Evolutionary conservation across 2,329 filamentous ascomycete species (phyloP), one percentile per base, ranked within the genome.

Genomic region (Fragosphaeria purpurea): DNA sequence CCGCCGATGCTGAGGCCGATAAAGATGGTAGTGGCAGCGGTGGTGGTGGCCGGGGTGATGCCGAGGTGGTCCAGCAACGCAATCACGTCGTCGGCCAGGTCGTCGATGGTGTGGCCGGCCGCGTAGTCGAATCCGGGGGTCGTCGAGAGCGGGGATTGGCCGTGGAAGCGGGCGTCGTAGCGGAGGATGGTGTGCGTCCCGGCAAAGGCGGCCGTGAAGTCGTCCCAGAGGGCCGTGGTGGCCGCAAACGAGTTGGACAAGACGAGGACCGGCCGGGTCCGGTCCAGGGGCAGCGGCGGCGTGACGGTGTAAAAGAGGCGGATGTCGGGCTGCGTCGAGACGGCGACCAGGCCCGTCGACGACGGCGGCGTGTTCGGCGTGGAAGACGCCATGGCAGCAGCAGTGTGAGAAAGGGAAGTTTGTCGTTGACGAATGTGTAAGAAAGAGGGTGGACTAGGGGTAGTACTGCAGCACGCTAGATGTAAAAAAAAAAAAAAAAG

Each of bases 1-100:
- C 50, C 50, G 22, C 50, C 50, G 33, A 51, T 48, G 42, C 50
- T 51, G 13, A 51, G 50, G 13, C 50, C 50, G 12, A 51, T 40
- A 31, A 51, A 51, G n/a, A n/a, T n/a, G n/a, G n/a, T n/a, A n/a
- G n/a, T n/a, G 0, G 46, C 39, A 9, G 38, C 41, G 11, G 11
- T 37, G 0, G 46, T 30, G 8, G 43, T 37, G 11, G 41, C 12
- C 6, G 37, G 9, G 7, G 37, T 6, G n/a, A 46, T 38, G 5
- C 32, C 30, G 5, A 48, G 30, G 1, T 31, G n/a, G 38, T 51
- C 50, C n/a, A 51, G 22, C 1, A 51, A 7, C 4, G 30, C 43
- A 10, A 48, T 12, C n/a, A 51, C 50, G 31, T 51, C 50, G 38
- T 51, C 50, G 41, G 50, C 50, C 8, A 51, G 46, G 32, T 45